phyloP scores from a whole-genome alignment of 371 early-diverging fungal species.

The Mortierella polycephala region DNA sequence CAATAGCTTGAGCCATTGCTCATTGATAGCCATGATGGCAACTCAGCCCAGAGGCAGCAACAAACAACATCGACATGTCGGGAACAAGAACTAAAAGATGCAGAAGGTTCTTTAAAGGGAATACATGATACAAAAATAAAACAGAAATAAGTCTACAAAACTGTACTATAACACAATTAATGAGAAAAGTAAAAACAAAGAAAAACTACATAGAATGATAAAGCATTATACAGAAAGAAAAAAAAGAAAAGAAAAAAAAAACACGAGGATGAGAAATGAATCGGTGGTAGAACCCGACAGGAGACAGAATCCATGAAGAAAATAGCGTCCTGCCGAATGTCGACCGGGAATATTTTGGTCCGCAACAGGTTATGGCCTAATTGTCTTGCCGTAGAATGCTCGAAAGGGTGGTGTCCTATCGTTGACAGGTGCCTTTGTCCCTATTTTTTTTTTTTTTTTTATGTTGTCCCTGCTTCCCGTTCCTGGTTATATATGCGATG shows the following conservation, averaged over 20 bases:
- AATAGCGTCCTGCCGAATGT: no score
- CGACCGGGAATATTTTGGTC: no score
- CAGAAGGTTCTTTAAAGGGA: no score
- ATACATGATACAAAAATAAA: conserved; percentile 7
- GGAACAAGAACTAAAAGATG: background rate
- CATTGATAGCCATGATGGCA: background rate
- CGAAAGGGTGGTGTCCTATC: no score
- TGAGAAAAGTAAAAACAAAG: background rate
- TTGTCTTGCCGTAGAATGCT: no score
- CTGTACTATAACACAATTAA: conserved; percentile 3
- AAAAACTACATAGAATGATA: conserved; percentile 1
- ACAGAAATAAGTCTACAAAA: background rate
- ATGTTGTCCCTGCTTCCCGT: no score
- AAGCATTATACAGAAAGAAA: background rate
- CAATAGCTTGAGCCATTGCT: background rate
- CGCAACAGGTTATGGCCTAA: no score
- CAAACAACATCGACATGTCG: no score
- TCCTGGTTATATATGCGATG: no score
- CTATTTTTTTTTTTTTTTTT: no score
- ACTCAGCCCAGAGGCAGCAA: background rate
- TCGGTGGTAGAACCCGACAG: background rate
- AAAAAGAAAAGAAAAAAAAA: conserved; percentile 9
- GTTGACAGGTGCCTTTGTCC: no score
- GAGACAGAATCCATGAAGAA: background rate
- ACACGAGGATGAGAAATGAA: background rate